Evolutionary conservation across 208 protist species (phyloP).

Genomic region (Trypanosoma brucei): DNA sequence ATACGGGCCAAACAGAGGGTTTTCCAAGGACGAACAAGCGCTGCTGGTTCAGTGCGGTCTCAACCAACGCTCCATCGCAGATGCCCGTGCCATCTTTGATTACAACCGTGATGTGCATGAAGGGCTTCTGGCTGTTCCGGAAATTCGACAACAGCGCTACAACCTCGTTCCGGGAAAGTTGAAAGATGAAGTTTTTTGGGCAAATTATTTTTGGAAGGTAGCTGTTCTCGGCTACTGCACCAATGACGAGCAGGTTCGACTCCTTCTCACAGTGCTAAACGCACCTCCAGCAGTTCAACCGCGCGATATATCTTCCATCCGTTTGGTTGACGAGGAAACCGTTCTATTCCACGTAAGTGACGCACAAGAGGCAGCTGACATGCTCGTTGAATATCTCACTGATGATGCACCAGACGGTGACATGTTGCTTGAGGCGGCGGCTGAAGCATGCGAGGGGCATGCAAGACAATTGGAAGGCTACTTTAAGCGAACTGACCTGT

Average conservation of each 20-base stretch:
- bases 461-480: conserved; percentile 33
- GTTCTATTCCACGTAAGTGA: conserved; percentile 26
- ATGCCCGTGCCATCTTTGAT: conserved; percentile 36
- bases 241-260: conserved; percentile 48
- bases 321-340: conserved; percentile 31
- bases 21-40: conserved; percentile 43
- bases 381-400: conserved; percentile 51
- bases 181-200: conserved; percentile 76
- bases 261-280: conserved; percentile 60
- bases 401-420: conserved; percentile 28
- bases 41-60: conserved; percentile 62
- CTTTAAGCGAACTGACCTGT: conserved; percentile 33
- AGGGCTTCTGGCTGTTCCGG: conserved; percentile 36
- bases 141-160: conserved; percentile 57
- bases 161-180: conserved; percentile 59
- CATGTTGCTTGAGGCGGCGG: conserved; percentile 31
- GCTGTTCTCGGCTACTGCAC: conserved; percentile 55
- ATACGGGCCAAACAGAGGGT: conserved; percentile 42
- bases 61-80: conserved; percentile 30
- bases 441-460: conserved; percentile 38
- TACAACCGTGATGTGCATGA: conserved; percentile 64
- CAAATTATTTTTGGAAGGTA: conserved; percentile 83
- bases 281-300: conserved; percentile 33
- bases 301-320: conserved; percentile 13
- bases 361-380: conserved; percentile 39